Evolutionary conservation across 164 flowering plant species (phyloP), one percentile per base, ranked within the genome.

Genomic region (Platanus orientalis): DNA sequence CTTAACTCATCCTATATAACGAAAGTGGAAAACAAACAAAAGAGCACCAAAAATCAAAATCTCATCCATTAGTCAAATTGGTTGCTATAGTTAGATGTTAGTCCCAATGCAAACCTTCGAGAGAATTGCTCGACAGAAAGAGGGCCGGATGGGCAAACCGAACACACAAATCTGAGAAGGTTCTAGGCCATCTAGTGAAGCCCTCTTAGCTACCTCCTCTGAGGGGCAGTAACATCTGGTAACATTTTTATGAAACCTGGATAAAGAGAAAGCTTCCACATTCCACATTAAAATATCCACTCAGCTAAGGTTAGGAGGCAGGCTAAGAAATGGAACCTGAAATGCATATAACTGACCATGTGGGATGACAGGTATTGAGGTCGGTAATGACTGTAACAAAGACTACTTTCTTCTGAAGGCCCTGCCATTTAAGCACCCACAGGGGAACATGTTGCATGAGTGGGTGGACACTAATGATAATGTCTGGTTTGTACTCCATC

Each of bases 401-500:
- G 27, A 90, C 62, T 12, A 90, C 95, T 73, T 89, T 93, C 78
- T 93, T 89, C 45, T 85, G 86, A 61, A 93, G 86, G 42, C 91
- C 88, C 75, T 90, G 88, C 96, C 97, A 89, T 77, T 86, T 93
- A 11, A 93, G 97, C 68, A 90, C 97, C 96, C 91, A 81, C 54
- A 93, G 55, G 25, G 98, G 97, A 61, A 93, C 84, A 58, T 93
- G 98, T 66, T 93, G 98, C 98, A 93, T 93, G 17, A 93, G 80
- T 52, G 98, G 98, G 73, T 93, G 98, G 21, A 90, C 98, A 65
- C 97, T 90, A 25, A 93, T 93, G 67, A 93, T 93, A 59, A 93
- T 89, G 58, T 93, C 98, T 12, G 98, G 98, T 66, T 87, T 89
- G 88, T 90, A 93, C 80, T 93, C 85, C 98, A 93, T 93, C 63